Evolutionary conservation across 2,329 filamentous ascomycete species (phyloP), one percentile per base, ranked within the genome.

Genomic region (Pyrenophora seminiperda): DNA sequence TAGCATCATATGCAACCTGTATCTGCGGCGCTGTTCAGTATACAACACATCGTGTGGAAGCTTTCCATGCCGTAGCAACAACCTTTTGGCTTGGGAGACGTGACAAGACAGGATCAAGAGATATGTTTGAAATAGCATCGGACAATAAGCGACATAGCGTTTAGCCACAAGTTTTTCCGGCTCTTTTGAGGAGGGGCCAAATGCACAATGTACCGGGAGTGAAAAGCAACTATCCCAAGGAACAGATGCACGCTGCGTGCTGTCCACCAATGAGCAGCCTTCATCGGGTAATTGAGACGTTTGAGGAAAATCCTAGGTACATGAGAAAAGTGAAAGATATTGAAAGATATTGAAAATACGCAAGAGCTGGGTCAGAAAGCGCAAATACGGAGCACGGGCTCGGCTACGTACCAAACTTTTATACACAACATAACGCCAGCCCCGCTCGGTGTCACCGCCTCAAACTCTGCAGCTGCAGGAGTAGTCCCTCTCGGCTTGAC

Each of bases 351-450:
- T 47, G 46, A 29, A 30, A 50, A 37, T 45, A 44, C 46, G 47
- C 51, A 61, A 50, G 44, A 46, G 39, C 40, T 55, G 45, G 44
- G 48, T 50, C 30, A 36, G 39, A 30, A 19, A 47, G 44, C 44
- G 22, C 36, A 43, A 46, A 40, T 36, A 45, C 39, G 31, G 43
- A 50, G 43, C 41, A 57, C 46, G 42, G 38, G 34, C 46, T 46
- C 39, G 56, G 48, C 63, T 63, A 62, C 59, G 42, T 63, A 66
- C 62, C 62, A 55, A 39, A 50, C 49, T 50, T 41, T 47, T 50
- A 53, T 45, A 55, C 46, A 54, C 57, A 50, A 50, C 50, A 43
- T 51, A 43, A 39, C 45, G 47, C 46, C 30, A 36, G 46, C 24
- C 50, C 46, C 32, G 45, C 50, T 49, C 31, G 53, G 61, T 59